Conservation (phyloP, 257 asterid genomes). For the Petunia axillaris region DNA sequence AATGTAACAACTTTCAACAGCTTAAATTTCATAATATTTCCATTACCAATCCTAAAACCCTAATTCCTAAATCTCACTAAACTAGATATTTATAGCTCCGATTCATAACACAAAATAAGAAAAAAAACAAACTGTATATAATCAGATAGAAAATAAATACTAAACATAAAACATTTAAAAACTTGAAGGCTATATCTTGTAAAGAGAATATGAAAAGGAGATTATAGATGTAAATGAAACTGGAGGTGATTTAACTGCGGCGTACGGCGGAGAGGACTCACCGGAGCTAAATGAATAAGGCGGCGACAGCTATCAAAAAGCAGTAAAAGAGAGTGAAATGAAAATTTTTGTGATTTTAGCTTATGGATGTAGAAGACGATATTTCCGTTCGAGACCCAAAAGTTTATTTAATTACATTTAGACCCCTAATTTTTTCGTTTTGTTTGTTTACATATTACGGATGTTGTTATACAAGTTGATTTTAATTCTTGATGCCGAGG, state of each 20-base stretch:
- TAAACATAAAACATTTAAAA: background rate
- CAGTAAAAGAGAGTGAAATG: background rate
- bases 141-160: background rate
- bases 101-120: background rate
- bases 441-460: background rate
- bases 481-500: too few relatives aligned
- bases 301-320: background rate
- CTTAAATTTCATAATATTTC: background rate
- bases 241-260: background rate
- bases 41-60: constrained; percentile 1
- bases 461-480: too few relatives aligned
- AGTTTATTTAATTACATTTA: background rate
- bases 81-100: constrained; percentile 5
- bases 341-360: background rate
- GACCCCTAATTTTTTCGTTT: background rate
- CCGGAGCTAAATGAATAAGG: constrained; percentile 1
- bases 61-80: background rate
- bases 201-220: background rate
- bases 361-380: background rate
- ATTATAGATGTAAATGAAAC: background rate
- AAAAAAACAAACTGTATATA: background rate
- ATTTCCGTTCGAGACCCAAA: background rate
- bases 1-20: background rate
- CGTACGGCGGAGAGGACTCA: background rate
- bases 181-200: background rate